Evolutionary conservation across 192 early-diverging fungal species (phyloP).

Genomic region (Backusella sp.): DNA sequence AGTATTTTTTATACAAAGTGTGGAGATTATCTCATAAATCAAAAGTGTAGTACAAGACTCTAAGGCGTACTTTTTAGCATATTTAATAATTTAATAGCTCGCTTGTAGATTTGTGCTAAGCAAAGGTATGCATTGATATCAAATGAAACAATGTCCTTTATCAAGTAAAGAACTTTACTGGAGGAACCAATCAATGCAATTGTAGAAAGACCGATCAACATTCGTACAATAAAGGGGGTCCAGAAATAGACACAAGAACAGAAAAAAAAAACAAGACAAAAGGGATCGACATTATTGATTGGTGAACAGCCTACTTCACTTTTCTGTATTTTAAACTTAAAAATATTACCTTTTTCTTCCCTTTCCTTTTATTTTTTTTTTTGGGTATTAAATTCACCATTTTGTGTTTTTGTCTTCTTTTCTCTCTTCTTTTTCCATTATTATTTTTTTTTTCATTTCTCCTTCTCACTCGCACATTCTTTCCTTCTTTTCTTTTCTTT

Average conservation of each 20-base stretch:
- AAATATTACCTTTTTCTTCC: background rate
- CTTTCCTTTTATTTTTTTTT: background rate
- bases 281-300: background rate
- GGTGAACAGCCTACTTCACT: background rate
- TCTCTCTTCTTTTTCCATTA: background rate
- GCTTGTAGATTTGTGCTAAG: background rate
- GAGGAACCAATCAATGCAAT: conserved; percentile 11
- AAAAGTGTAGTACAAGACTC: background rate
- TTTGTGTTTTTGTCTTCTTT: background rate
- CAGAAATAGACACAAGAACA: conserved; percentile 2
- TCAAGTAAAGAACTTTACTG: background rate
- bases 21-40: background rate
- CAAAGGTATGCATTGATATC: background rate
- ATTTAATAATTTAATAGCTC: background rate
- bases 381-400: background rate
- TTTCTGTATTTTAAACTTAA: conserved; percentile 7
- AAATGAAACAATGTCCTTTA: background rate
- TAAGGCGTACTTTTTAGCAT: background rate
- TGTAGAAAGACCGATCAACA: conserved; percentile 18
- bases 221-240: background rate
- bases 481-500: background rate
- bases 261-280: background rate
- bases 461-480: background rate
- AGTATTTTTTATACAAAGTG: background rate
- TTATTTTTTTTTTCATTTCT: background rate